phyloP scores from a whole-genome alignment of 2,329 filamentous ascomycete genomes.

The Aureobasidium mangrovei region DNA sequence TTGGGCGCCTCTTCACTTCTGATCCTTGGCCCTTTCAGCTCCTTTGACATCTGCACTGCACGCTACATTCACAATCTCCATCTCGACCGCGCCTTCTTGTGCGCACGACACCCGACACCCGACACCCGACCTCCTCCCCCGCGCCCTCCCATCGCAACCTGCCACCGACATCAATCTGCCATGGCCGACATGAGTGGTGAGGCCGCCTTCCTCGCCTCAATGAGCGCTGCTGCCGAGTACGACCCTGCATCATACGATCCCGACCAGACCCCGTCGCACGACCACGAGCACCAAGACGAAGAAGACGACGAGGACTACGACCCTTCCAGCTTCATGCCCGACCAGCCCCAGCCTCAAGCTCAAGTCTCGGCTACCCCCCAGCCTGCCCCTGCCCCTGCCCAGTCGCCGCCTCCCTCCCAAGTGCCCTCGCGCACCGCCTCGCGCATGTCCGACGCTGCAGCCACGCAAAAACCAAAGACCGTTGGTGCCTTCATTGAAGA shows the following conservation, averaged over 20 bases:
- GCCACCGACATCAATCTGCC: not conserved
- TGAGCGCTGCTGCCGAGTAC: constrained; percentile 31
- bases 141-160: not conserved
- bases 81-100: too few relatives aligned
- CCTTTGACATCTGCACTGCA: not conserved
- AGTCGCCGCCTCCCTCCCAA: constrained; percentile 30
- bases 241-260: constrained; percentile 24
- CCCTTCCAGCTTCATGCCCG: constrained; percentile 24
- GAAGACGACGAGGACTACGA: constrained; percentile 34
- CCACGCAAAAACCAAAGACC: constrained; percentile 40
- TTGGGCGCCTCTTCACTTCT: not conserved
- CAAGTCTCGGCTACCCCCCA: not conserved
- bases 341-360: not conserved
- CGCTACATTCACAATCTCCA: not conserved
- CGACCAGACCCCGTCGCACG: constrained; percentile 40
- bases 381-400: not conserved
- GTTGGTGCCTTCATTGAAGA: constrained; percentile 56
- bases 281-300: constrained; percentile 29
- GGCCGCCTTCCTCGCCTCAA: constrained; percentile 44
- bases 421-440: constrained; percentile 39
- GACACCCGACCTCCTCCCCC: not conserved
- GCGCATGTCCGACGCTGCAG: constrained; percentile 23
- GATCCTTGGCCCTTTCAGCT: not conserved
- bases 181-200: constrained; percentile 38
- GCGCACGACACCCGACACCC: not conserved